Evolutionary conservation across 345 rosid genomes (phyloP).

Genomic region (Eucalyptus paniculata): DNA sequence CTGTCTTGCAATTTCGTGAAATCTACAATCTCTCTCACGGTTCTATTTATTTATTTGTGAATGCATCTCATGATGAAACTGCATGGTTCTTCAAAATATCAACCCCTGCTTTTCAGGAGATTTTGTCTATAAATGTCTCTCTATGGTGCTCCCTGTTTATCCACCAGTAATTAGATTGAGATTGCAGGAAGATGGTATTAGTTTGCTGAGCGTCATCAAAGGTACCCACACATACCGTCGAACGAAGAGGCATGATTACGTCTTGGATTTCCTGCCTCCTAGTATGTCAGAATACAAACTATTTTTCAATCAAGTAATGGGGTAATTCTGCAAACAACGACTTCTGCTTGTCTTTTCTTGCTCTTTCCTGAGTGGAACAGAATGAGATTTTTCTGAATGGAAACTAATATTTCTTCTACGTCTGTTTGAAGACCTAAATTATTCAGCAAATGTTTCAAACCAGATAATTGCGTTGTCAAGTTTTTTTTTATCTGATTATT

Average conservation of each 20-base stretch:
- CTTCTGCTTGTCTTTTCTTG: neutral
- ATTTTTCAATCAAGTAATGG: neutral
- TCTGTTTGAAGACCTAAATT: neutral
- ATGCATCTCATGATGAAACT: neutral
- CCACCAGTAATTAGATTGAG: neutral
- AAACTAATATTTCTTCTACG: neutral
- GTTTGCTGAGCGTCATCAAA: conserved; percentile 50
- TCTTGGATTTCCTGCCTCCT: conserved; percentile 50
- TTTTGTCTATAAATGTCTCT: neutral
- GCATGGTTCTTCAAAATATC: neutral
- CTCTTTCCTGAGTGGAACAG: neutral
- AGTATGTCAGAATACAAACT: conserved; percentile 33
- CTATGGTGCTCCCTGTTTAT: neutral
- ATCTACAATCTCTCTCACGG: neutral
- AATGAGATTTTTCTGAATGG: neutral
- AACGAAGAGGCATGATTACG: conserved; percentile 26
- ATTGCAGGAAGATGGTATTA: conserved; percentile 54
- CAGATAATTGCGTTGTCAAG: neutral
- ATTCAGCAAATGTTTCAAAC: neutral
- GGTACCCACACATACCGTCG: conserved; percentile 56
- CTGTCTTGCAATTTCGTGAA: neutral
- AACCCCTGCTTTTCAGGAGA: neutral
- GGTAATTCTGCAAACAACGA: neutral
- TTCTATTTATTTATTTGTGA: neutral
- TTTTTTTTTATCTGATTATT: neutral